Evolutionary conservation across 192 early-diverging fungal species (phyloP), one percentile per base, ranked within the genome.

Genomic region (Funneliformis mosseae): DNA sequence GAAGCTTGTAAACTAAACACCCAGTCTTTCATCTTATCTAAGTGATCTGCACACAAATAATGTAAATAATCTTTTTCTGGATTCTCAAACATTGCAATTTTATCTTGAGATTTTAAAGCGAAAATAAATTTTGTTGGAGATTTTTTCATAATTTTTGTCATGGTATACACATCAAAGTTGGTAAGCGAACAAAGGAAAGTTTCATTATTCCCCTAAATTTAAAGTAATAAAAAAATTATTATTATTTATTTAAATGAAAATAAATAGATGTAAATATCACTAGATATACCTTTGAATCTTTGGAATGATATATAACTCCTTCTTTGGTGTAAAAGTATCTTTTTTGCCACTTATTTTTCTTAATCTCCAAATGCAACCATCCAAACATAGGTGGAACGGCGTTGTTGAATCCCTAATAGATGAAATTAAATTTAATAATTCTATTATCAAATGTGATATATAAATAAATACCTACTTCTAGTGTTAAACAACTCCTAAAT

Each of bases 331-430:
- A 86, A 78, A 93, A 91, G 73, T 91, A 92, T 76, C 92, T 81
- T 85, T 93, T 93, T 48, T 93, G 91, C 95, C 95, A 97, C 87
- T 95, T 96, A 79, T 89, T 90, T 77, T 93, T 92, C 83, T 95
- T 96, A 59, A 88, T 85, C 64, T 95, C 92, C 74, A 95, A 86
- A 80, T 95, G 89, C 70, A 94, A 86, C 85, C 89, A 92, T 82
- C 88, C 85, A 83, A 82, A 79, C 68, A 79, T 41, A 25, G 78
- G 50, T 5, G 78, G 78, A 1, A 79, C 78, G 21, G 21, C 68
- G 27, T 79, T 71, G 25, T 39, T 82, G n/a, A 76, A 74, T 73
- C 81, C 23, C 84, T 85, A 74, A 66, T 76, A n/a, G 21, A 90
- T 84, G 25, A 27, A 67, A 67, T 27, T 84, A 82, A 80, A 87